Evolutionary conservation across 2,329 filamentous ascomycete species (phyloP).

Genomic region (Colletotrichum cordylinicola): DNA sequence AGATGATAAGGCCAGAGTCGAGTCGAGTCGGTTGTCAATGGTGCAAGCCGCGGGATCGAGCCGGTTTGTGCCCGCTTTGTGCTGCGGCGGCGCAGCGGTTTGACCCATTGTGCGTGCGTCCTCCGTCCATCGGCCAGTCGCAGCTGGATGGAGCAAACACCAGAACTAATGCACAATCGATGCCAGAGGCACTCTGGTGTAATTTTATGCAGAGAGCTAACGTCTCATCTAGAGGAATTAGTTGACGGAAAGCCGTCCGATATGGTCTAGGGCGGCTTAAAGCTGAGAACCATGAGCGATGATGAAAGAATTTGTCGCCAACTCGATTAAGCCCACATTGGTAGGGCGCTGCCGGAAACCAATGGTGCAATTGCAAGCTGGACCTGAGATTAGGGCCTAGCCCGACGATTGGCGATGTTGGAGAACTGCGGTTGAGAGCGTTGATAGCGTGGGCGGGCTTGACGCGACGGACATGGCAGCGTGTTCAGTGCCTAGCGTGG

Average conservation of each 20-base stretch:
- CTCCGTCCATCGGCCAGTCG: constrained; percentile 1
- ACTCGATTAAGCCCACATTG: background rate
- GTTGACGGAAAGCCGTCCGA: background rate
- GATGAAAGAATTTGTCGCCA: background rate
- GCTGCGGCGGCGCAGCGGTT: constrained; percentile 17
- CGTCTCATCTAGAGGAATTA: constrained; percentile 20
- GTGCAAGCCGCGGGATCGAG: constrained; percentile 15
- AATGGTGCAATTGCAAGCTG: background rate
- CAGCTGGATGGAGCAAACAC: constrained; percentile 7
- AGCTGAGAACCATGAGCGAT: background rate
- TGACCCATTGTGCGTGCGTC: constrained; percentile 11
- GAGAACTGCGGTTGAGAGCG: background rate
- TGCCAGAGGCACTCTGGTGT: background rate
- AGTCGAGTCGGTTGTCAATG: constrained; percentile 6
- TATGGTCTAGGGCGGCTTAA: background rate
- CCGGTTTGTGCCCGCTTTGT: constrained; percentile 19
- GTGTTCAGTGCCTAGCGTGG: background rate
- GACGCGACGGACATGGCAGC: background rate
- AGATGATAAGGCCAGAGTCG: constrained; percentile 11
- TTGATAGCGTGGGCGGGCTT: background rate
- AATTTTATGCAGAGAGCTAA: constrained; percentile 20
- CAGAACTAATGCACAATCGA: constrained; percentile 17
- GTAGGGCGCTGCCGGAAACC: background rate
- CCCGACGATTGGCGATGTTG: background rate
- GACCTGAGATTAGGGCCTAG: background rate